Percentiles rank a stretch among this genome's conserved stretches.
Evolutionary conservation across 2,329 filamentous ascomycete genomes (phyloP).

Genomic region (Thermoascus crustaceus): DNA sequence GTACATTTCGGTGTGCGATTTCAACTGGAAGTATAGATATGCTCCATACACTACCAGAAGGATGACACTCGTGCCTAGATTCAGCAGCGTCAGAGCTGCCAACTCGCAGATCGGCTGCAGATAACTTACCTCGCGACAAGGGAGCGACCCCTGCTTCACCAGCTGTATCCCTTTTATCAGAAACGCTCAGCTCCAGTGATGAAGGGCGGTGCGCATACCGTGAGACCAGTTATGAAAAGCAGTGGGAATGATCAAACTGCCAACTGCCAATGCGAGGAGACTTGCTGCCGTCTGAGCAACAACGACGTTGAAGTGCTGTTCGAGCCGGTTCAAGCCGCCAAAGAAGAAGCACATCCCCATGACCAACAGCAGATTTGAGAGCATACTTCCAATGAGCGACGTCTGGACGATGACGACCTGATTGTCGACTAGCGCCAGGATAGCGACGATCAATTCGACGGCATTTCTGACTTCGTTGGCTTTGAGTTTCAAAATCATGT

Average conservation of each 20-base stretch:
- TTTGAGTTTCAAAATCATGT: constrained; percentile 1
- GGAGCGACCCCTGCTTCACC: constrained; percentile 19
- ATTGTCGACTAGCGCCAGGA: constrained; percentile 67
- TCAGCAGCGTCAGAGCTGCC: constrained; percentile 13
- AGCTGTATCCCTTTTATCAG: constrained; percentile 11
- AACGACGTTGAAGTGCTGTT: constrained; percentile 86
- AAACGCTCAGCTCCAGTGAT: constrained; percentile 2
- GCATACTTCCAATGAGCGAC: constrained; percentile 81
- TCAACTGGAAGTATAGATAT: constrained; percentile 86
- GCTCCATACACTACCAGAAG: constrained; percentile 73
- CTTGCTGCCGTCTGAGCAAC: constrained; percentile 85
- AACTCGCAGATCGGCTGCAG: not conserved
- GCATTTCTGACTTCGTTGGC: constrained; percentile 52
- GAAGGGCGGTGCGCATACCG: constrained; percentile 15
- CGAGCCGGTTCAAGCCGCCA: constrained; percentile 65
- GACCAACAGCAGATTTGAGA: constrained; percentile 83
- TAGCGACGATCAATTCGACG: constrained; percentile 79
- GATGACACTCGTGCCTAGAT: constrained; percentile 56
- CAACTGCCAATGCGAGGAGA: constrained; percentile 69
- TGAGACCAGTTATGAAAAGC: constrained; percentile 61
- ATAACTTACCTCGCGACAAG: constrained; percentile 24
- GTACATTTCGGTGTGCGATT: constrained; percentile 74
- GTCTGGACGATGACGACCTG: constrained; percentile 85
- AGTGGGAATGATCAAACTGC: constrained; percentile 79
- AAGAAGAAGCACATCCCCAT: constrained; percentile 91